A percentile compares a stretch with the other conserved stretches of the same genome.
Conservation (phyloP, 441 rosid species). For the Mallotus japonicus region DNA sequence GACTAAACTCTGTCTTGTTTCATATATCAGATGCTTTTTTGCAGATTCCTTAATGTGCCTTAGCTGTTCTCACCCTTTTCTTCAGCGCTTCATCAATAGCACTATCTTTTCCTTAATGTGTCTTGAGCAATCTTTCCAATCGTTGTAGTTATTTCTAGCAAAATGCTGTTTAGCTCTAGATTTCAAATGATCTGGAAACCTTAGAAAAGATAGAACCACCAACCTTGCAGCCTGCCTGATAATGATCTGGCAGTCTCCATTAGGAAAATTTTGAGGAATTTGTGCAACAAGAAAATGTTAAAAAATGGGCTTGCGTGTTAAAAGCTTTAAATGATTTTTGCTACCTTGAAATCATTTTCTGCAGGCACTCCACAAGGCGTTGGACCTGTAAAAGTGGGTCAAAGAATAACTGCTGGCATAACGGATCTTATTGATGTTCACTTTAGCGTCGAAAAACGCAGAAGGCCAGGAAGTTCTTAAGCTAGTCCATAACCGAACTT, state of each 20-base stretch:
- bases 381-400: constrained; percentile 89
- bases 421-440: constrained; percentile 69
- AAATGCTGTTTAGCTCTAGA: not conserved
- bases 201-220: no score
- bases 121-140: not conserved
- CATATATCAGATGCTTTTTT: not conserved
- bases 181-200: no score
- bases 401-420: constrained; percentile 82
- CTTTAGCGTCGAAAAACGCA: constrained; percentile 57
- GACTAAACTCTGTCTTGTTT: not conserved
- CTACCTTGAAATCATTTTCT: constrained; percentile 15
- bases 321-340: not conserved
- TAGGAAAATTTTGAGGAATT: not conserved
- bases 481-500: not conserved
- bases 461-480: constrained; percentile 39
- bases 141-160: not conserved
- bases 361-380: constrained; percentile 91
- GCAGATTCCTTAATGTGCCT: not conserved
- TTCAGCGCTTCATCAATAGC: not conserved
- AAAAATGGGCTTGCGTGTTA: not conserved
- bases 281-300: not conserved
- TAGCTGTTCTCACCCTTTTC: not conserved
- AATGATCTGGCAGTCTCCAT: not conserved
- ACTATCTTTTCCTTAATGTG: no score
- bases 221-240: not conserved